Evolutionary conservation across 139 green algal genomes (phyloP).

Genomic region (Micromonas commoda): DNA sequence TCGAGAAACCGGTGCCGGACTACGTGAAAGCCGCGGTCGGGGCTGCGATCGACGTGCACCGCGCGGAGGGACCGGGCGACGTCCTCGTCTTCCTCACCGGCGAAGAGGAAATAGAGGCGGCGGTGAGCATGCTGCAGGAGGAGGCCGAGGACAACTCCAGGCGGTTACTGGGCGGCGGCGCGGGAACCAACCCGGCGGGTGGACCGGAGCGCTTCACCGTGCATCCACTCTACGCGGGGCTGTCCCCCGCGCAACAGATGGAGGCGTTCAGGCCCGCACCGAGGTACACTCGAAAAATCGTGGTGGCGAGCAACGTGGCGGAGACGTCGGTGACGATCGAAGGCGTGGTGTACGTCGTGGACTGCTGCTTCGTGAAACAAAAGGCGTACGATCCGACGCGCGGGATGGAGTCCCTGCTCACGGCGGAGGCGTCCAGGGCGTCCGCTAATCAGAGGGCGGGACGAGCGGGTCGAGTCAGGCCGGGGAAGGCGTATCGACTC

Average conservation of each 20-base stretch:
- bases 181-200: not conserved
- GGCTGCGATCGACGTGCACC: conserved; percentile 93
- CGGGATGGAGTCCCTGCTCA: not conserved
- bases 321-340: conserved; percentile 81
- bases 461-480: conserved; percentile 42
- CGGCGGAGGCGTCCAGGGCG: conserved; percentile 26
- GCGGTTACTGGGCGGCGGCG: not conserved
- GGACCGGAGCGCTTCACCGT: conserved; percentile 45
- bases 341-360: conserved; percentile 63
- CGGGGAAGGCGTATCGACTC: conserved; percentile 37
- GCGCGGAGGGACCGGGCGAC: conserved; percentile 67
- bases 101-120: conserved; percentile 67
- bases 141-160: not conserved
- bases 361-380: conserved; percentile 81
- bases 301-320: conserved; percentile 85
- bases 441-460: conserved; percentile 39
- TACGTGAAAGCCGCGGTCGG: conserved; percentile 93
- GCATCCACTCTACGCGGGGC: conserved; percentile 82
- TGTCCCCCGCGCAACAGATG: conserved; percentile 77
- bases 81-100: conserved; percentile 82
- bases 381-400: conserved; percentile 52
- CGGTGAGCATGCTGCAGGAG: conserved; percentile 76
- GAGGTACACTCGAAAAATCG: conserved; percentile 61
- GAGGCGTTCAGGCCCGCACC: conserved; percentile 58
- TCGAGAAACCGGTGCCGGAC: conserved; percentile 75